A percentile compares a stretch with the other conserved stretches of the same genome.
Evolutionary conservation across 2,329 filamentous ascomycete species (phyloP).

Genomic region (Juglanconis oblonga): DNA sequence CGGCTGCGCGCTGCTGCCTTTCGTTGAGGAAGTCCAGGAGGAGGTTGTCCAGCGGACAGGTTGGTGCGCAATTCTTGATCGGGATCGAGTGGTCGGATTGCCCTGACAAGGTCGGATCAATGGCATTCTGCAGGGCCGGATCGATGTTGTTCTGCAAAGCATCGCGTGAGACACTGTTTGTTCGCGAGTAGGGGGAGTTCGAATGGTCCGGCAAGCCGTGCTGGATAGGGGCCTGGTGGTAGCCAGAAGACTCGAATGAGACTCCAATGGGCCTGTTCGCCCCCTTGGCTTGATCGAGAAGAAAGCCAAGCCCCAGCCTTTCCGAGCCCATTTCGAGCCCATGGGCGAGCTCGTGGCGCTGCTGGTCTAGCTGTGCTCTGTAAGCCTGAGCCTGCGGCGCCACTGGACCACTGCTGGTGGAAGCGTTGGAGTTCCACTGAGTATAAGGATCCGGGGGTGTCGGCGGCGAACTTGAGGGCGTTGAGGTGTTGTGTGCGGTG

Average conservation of each 20-base stretch:
- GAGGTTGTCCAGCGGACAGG: constrained; percentile 75
- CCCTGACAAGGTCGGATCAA: constrained; percentile 9
- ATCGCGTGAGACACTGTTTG: neutral
- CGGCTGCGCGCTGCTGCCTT: constrained; percentile 61
- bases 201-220: constrained; percentile 25
- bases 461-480: constrained; percentile 38
- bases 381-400: constrained; percentile 22
- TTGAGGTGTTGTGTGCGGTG: constrained; percentile 32
- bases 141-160: constrained; percentile 12
- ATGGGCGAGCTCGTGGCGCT: constrained; percentile 49
- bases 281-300: constrained; percentile 61
- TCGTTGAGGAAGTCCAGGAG: constrained; percentile 75
- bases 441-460: constrained; percentile 27
- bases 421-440: constrained; percentile 23
- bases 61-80: constrained; percentile 62
- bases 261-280: constrained; percentile 46
- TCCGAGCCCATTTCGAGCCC: constrained; percentile 62
- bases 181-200: constrained; percentile 6
- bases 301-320: constrained; percentile 68
- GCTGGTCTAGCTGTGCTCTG: constrained; percentile 39
- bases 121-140: constrained; percentile 24
- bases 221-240: constrained; percentile 47
- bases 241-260: constrained; percentile 40
- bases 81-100: constrained; percentile 28
- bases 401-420: constrained; percentile 21